Evolutionary conservation across 768 basidiomycete genomes (phyloP), one percentile per base, ranked within the genome.

Genomic region (Candolleomyces eurysporus): DNA sequence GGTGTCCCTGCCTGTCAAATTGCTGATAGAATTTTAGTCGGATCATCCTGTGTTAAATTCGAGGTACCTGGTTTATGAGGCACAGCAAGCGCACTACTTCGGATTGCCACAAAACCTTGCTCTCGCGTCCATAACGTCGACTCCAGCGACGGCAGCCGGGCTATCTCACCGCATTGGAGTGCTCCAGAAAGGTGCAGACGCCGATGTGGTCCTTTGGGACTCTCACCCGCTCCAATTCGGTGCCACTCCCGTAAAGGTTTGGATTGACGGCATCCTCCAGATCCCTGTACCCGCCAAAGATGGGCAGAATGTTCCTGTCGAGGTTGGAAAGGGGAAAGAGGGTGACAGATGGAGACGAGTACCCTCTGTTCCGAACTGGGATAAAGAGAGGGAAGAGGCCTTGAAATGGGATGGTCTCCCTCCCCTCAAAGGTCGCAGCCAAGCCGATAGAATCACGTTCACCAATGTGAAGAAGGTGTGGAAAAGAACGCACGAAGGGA

Each of bases 251-350:
- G 69, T 76, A 13, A 85, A 87, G 60, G 85, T 91, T 30, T 96
- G 88, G 79, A 91, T 96, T 64, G 94, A 97, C 71, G 94, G 94
- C 2, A 86, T 93, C 60, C 69, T 85, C 4, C 93, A 96, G 67
- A 79, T 90, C 55, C 78, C 78, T 51, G 71, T 75, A n/a, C 79
- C 80, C 17, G 66, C 73, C 5, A 76, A 79, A 61, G 69, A 72
- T 0, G 70, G 69, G 4, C 71, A 76, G 63, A 68, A 72, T n/a
- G 65, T 68, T 17, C 76, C 83, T 59, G 76, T 82, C 17, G 72
- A 79, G 22, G 71, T 78, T 17, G 80, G 79, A 6, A 78, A 77
- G 65, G 78, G 77, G 0, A 79, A 81, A 63, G 75, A 79, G 60
- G 79, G 72, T 3, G 72, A 77, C 9, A 68, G 76, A 49, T 80